Percentiles rank a stretch among this genome's conserved stretches.
phyloP scores from a whole-genome alignment of 2,329 filamentous ascomycete genomes.

The Phoma sp. region DNA sequence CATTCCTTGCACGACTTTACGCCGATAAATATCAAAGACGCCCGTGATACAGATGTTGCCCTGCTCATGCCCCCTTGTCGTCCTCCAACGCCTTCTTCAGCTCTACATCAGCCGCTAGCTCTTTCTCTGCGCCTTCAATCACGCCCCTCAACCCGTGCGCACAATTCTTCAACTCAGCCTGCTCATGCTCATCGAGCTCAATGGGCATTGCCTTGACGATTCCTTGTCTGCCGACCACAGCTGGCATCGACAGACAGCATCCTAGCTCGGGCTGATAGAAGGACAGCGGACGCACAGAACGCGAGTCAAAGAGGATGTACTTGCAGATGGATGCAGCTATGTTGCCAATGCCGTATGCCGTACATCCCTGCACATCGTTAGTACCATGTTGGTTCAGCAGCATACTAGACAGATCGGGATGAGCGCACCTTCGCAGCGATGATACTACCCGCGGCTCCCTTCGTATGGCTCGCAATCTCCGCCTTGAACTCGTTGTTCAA shows the following conservation, averaged over 20 bases:
- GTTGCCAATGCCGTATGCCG: constrained; percentile 59
- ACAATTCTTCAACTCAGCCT: constrained; percentile 42
- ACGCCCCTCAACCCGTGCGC: constrained; percentile 46
- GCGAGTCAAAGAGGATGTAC: constrained; percentile 59
- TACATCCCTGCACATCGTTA: constrained; percentile 49
- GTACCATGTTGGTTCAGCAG: not conserved
- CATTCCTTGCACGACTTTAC: too few species aligned
- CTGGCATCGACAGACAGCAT: constrained; percentile 61
- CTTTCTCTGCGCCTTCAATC: constrained; percentile 50
- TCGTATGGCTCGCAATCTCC: constrained; percentile 55
- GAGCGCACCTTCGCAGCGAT: constrained; percentile 53
- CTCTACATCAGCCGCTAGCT: constrained; percentile 36
- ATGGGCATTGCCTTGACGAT: constrained; percentile 52
- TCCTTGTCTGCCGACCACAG: constrained; percentile 57
- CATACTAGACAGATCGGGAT: not conserved
- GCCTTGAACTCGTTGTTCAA: constrained; percentile 35
- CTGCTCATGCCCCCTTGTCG: constrained; percentile 22
- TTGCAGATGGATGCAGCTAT: constrained; percentile 59
- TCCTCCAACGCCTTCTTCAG: constrained; percentile 36
- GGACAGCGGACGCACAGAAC: constrained; percentile 57
- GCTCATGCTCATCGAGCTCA: constrained; percentile 45
- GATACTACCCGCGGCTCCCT: constrained; percentile 57
- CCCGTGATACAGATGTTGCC: too few species aligned
- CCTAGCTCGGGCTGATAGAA: constrained; percentile 58
- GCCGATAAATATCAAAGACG: too few species aligned